Evolutionary conservation across 2,329 filamentous ascomycete genomes (phyloP).

Genomic region (Phialophora chinensis): DNA sequence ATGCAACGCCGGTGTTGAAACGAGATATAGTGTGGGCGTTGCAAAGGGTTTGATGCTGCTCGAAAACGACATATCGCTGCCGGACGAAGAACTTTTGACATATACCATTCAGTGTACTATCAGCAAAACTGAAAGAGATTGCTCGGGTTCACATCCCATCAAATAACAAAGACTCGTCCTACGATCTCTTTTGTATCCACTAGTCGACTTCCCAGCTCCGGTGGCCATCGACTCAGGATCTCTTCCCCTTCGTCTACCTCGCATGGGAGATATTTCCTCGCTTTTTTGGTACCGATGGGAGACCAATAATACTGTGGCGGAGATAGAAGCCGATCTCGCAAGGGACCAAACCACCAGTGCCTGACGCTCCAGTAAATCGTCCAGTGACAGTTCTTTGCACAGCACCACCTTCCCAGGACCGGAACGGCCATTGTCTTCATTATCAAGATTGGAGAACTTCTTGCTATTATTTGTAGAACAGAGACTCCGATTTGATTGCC

Average conservation of each 20-base stretch:
- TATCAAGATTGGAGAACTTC: background rate
- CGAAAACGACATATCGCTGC: background rate
- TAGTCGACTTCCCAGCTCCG: background rate
- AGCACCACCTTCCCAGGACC: too few relatives aligned
- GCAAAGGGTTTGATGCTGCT: background rate
- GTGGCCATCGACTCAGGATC: background rate
- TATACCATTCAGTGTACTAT: constrained; percentile 6
- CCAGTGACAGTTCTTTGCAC: background rate
- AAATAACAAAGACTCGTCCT: background rate
- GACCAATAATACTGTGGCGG: background rate
- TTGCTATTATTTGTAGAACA: background rate
- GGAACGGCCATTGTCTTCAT: background rate
- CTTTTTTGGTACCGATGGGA: background rate
- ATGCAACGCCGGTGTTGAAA: too few relatives aligned
- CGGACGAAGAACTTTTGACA: background rate
- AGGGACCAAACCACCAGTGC: background rate
- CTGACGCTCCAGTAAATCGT: background rate
- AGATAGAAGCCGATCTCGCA: background rate
- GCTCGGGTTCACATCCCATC: background rate
- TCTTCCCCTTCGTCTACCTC: background rate
- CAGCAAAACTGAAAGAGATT: constrained; percentile 3
- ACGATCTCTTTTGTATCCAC: background rate
- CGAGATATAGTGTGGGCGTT: background rate
- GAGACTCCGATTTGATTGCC: background rate
- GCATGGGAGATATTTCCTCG: background rate